phyloP scores from a whole-genome alignment of 768 basidiomycete genomes.

The Pisolithus orientalis region DNA sequence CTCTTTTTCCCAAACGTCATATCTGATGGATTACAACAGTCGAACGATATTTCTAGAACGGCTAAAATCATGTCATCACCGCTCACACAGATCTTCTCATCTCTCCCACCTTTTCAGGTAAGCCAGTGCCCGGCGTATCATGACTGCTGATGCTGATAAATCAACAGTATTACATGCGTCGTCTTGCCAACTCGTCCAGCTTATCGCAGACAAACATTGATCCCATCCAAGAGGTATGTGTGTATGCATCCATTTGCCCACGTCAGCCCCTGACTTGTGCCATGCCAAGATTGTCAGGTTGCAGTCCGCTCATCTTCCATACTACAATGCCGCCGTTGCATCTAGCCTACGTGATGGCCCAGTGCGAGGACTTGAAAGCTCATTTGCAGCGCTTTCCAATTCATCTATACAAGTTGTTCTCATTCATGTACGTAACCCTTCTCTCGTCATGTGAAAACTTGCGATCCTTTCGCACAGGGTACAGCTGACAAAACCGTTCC shows the following conservation, averaged over 20 bases:
- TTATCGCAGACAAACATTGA: slow-evolving; percentile 14
- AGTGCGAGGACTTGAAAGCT: slow-evolving; percentile 50
- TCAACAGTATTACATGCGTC: slow-evolving; percentile 45
- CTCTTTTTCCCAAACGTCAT: background rate
- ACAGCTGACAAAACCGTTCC: slow-evolving; percentile 29
- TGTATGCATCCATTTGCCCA: background rate
- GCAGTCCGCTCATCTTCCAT: slow-evolving; percentile 69
- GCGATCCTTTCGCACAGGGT: slow-evolving; percentile 15
- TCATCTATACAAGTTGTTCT: slow-evolving; percentile 47
- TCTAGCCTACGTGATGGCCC: slow-evolving; percentile 71
- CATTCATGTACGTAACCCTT: slow-evolving; percentile 46
- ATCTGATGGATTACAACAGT: slow-evolving; percentile 28
- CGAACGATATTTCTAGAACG: slow-evolving; percentile 63
- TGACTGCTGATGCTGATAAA: background rate
- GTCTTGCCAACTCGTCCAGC: slow-evolving; percentile 34
- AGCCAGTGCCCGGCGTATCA: background rate
- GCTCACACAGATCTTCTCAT: slow-evolving; percentile 58
- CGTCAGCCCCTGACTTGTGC: background rate
- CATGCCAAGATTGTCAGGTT: slow-evolving; percentile 57
- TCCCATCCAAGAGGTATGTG: slow-evolving; percentile 40
- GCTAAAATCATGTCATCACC: slow-evolving; percentile 76
- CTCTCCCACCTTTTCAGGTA: slow-evolving; percentile 58
- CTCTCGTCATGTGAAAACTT: background rate
- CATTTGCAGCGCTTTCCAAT: slow-evolving; percentile 48
- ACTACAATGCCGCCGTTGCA: slow-evolving; percentile 72